A percentile compares a stretch with the other conserved stretches of the same genome.
Conservation (phyloP, 352 stramenopile genomes). For the Globisporangium paddicum region DNA sequence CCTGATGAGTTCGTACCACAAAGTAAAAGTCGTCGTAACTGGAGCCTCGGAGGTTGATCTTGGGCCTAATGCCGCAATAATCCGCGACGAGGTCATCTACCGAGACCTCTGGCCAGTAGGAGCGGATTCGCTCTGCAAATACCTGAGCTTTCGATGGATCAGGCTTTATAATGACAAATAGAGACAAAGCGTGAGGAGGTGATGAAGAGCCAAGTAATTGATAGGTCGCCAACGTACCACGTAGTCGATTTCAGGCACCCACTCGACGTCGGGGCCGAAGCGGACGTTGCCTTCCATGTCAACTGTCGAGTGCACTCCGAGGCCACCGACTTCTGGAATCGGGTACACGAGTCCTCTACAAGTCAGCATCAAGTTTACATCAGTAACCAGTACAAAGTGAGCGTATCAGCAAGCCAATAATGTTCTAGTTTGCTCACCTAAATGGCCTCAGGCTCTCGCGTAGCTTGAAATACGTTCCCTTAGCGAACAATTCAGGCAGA, state of each 20-base stretch:
- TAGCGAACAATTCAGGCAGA: slow-evolving; percentile 83
- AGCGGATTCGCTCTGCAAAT: slow-evolving; percentile 71
- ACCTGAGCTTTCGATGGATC: slow-evolving; percentile 45
- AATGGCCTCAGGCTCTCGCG: slow-evolving; percentile 44
- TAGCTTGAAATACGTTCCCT: slow-evolving; percentile 96
- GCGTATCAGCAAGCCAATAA: not conserved
- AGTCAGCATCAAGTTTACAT: not conserved
- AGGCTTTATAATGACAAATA: slow-evolving; percentile 18
- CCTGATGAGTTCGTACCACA: slow-evolving; percentile 26
- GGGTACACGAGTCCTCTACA: slow-evolving; percentile 93
- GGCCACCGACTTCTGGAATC: slow-evolving; percentile 90
- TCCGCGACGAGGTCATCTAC: slow-evolving; percentile 84
- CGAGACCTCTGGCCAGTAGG: slow-evolving; percentile 91
- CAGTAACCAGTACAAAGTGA: not conserved
- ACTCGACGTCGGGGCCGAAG: slow-evolving; percentile 97
- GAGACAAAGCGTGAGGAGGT: not conserved
- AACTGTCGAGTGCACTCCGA: slow-evolving; percentile 96
- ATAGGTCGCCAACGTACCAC: slow-evolving; percentile 24
- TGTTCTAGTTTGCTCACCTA: slow-evolving; percentile 22
- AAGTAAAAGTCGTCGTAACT: slow-evolving; percentile 91
- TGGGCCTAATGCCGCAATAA: slow-evolving; percentile 96
- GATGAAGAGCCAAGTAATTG: not conserved
- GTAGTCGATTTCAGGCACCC: slow-evolving; percentile 89
- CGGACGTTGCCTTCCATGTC: slow-evolving; percentile 87
- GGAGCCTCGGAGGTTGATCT: slow-evolving; percentile 72